These are phyloP conservation scores for Cyclocybe aegerita DNA, from an alignment of 768 basidiomycete species.

Conservation along the genomic window DNA sequence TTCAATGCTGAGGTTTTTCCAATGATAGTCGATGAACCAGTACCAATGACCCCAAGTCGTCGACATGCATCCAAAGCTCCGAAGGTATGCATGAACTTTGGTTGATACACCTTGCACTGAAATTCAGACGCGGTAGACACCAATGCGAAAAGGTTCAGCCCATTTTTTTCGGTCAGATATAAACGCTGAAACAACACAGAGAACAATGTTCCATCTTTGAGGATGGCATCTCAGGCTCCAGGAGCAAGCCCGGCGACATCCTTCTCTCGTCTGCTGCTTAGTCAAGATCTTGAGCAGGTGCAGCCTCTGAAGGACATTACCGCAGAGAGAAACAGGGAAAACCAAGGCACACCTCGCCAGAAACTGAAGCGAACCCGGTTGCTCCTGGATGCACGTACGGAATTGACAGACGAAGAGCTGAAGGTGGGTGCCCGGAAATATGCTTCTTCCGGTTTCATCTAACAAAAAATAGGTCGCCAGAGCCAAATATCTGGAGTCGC, in stretches of 20 bases:
- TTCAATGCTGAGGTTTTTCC: slow-evolving; percentile 1
- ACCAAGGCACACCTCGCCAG: slow-evolving; percentile 19
- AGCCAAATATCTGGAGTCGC: slow-evolving; percentile 64
- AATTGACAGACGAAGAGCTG: slow-evolving; percentile 81
- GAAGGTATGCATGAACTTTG: background rate
- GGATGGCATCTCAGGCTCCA: slow-evolving; percentile 6
- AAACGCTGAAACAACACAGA: slow-evolving; percentile 4
- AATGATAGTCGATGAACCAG: background rate
- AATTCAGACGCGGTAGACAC: background rate
- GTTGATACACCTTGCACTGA: background rate
- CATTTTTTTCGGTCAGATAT: background rate
- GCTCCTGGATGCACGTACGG: slow-evolving; percentile 71
- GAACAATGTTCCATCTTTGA: slow-evolving; percentile 8
- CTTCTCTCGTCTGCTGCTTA: slow-evolving; percentile 39
- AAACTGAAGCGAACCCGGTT: slow-evolving; percentile 52
- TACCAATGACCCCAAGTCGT: background rate
- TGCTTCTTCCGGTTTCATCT: background rate
- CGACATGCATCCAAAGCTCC: background rate
- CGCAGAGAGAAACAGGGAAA: slow-evolving; percentile 14
- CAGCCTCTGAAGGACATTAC: slow-evolving; percentile 30
- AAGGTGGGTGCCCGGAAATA: slow-evolving; percentile 42
- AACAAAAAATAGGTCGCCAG: slow-evolving; percentile 49
- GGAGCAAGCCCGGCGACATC: slow-evolving; percentile 28
- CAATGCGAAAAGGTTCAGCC: slow-evolving; percentile 8
- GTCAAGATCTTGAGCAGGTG: slow-evolving; percentile 34